Conservation (phyloP, 202 grass and related monocot species). For the Carex sylvatica region DNA sequence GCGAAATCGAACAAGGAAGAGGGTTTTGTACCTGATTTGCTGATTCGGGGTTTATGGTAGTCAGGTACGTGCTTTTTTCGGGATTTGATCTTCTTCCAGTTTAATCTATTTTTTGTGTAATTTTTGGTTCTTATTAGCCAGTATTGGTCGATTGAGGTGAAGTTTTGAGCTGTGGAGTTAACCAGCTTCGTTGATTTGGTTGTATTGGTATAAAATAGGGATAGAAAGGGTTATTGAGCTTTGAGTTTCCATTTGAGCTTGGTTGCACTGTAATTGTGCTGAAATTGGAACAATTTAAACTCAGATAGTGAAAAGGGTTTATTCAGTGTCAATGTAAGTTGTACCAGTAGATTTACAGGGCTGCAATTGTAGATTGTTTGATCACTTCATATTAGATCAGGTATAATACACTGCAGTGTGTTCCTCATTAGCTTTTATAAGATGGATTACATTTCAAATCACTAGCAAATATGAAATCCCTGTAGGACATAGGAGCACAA, state of each 20-base stretch:
- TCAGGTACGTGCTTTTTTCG: background rate
- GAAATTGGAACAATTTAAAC: background rate
- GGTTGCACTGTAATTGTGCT: background rate
- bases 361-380: background rate
- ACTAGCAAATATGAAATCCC: background rate
- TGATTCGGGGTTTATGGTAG: constrained; percentile 12
- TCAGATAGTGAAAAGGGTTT: background rate
- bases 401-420: background rate
- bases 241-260: background rate
- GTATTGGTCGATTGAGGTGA: background rate
- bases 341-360: background rate
- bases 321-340: constrained; percentile 11
- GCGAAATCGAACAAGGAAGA: background rate
- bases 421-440: background rate
- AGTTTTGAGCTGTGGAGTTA: background rate
- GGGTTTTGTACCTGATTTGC: constrained; percentile 15
- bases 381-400: background rate
- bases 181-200: constrained; percentile 6
- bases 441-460: background rate
- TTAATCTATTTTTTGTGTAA: background rate
- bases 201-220: background rate
- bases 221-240: background rate
- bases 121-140: background rate
- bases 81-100: background rate
- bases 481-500: background rate